phyloP scores from a whole-genome alignment of 75 land plant genomes.

The Pinus tabuliformis region DNA sequence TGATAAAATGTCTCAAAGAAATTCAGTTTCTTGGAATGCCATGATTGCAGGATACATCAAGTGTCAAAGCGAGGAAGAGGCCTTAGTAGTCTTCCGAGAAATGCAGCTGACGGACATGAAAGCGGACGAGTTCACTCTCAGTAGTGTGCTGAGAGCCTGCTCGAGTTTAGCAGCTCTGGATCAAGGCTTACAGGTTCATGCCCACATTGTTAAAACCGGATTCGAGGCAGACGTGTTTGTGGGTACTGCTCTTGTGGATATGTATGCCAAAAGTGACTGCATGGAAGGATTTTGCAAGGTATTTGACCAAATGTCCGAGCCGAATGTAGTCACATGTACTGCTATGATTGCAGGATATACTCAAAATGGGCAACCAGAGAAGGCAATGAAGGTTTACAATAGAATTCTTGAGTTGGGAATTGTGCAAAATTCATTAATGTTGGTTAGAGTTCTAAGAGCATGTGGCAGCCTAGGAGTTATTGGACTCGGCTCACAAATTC shows the following conservation, averaged over 20 bases:
- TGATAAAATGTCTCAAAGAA: constrained; percentile 13
- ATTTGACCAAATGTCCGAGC: constrained; percentile 12
- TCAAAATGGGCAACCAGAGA: constrained; percentile 2
- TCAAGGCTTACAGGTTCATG: constrained; percentile 22
- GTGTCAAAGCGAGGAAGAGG: constrained; percentile 3
- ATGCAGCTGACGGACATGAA: constrained; percentile 4
- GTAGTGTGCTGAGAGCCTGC: constrained; percentile 21
- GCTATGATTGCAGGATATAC: constrained; percentile 20
- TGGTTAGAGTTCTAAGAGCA: constrained; percentile 20
- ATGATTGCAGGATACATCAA: constrained; percentile 15
- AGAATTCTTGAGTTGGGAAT: neutral
- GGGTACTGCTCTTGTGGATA: constrained; percentile 16
- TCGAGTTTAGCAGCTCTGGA: constrained; percentile 18
- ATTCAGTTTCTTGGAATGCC: constrained; percentile 19
- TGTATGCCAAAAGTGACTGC: constrained; percentile 24
- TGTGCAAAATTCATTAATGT: neutral
- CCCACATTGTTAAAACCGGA: constrained; percentile 17
- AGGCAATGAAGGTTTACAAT: constrained; percentile 5
- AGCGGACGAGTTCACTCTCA: constrained; percentile 14
- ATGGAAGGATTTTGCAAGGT: constrained; percentile 21
- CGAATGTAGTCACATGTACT: constrained; percentile 16
- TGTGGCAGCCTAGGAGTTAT: constrained; percentile 25
- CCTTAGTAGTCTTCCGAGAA: constrained; percentile 8
- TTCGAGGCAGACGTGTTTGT: constrained; percentile 11
- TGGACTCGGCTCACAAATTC: constrained; percentile 23